These are phyloP conservation scores for Ceratocystis albifundus DNA, from an alignment of 2,329 filamentous ascomycete species.

Conservation along the genomic window DNA sequence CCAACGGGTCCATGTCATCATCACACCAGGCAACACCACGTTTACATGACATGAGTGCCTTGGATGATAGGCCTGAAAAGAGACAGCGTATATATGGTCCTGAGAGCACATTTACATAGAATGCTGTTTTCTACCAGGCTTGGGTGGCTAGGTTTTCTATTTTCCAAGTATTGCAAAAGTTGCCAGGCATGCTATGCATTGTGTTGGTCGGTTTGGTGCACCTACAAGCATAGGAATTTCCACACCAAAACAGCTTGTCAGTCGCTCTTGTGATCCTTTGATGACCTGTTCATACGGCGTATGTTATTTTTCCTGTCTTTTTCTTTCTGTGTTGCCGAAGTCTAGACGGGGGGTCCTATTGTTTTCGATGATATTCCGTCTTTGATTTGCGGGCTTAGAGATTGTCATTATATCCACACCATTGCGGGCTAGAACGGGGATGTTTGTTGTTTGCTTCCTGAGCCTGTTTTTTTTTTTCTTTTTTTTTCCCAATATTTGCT, in stretches of 20 bases:
- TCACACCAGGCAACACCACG: slow-evolving; percentile 10
- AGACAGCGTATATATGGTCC: slow-evolving; percentile 21
- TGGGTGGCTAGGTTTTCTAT: background rate
- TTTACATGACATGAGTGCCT: slow-evolving; percentile 4
- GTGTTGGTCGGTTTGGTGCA: no score
- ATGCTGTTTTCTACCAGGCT: background rate
- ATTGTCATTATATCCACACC: background rate
- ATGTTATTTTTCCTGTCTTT: no score
- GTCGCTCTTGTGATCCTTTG: no score
- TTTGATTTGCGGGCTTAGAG: background rate
- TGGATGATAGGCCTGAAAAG: slow-evolving; percentile 21
- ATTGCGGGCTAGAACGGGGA: background rate
- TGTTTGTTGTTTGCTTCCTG: background rate
- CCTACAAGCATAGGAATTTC: no score
- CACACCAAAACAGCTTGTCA: no score
- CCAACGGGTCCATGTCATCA: background rate
- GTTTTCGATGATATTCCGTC: background rate
- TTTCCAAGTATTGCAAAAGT: no score
- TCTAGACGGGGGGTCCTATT: background rate
- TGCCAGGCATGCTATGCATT: no score
- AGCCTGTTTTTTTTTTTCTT: background rate
- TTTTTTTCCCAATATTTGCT: background rate
- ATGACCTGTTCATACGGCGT: no score
- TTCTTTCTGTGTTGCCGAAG: background rate
- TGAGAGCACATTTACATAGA: slow-evolving; percentile 15